Evolutionary conservation across 2,329 filamentous ascomycete species (phyloP).

Genomic region (Byssoonygena ceratinophila): DNA sequence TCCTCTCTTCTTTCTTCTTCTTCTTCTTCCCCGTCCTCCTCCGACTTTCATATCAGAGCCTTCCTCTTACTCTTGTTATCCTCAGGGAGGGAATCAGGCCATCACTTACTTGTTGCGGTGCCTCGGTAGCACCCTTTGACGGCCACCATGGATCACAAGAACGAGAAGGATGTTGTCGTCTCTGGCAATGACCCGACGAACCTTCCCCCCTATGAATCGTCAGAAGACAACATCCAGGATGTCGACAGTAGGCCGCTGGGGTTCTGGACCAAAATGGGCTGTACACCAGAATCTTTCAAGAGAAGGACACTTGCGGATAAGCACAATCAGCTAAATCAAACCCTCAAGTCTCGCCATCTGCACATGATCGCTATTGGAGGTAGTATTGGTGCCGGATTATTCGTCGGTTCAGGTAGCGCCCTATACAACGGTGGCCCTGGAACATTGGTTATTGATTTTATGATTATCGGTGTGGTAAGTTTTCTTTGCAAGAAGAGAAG

Average conservation of each 20-base stretch:
- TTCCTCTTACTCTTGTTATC: background rate
- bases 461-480: conserved; percentile 40
- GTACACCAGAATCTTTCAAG: conserved; percentile 32
- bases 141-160: conserved; percentile 12
- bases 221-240: background rate
- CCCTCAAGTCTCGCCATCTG: conserved; percentile 28
- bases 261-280: conserved; percentile 34
- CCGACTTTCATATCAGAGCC: background rate
- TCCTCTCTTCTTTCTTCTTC: background rate
- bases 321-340: conserved; percentile 22
- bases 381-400: conserved; percentile 28
- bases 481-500: background rate
- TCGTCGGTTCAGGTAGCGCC: conserved; percentile 32
- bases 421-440: conserved; percentile 31
- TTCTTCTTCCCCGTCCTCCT: background rate
- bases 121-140: background rate
- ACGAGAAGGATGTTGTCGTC: conserved; percentile 5
- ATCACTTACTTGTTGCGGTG: background rate
- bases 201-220: conserved; percentile 13
- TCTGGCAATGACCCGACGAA: background rate
- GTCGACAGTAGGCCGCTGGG: conserved; percentile 13
- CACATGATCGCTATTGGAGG: conserved; percentile 34
- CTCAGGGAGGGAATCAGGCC: background rate
- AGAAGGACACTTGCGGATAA: conserved; percentile 20
- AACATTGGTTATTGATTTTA: conserved; percentile 36